phyloP scores from a whole-genome alignment of 805 yeast species.

The Suhomyces sp. region DNA sequence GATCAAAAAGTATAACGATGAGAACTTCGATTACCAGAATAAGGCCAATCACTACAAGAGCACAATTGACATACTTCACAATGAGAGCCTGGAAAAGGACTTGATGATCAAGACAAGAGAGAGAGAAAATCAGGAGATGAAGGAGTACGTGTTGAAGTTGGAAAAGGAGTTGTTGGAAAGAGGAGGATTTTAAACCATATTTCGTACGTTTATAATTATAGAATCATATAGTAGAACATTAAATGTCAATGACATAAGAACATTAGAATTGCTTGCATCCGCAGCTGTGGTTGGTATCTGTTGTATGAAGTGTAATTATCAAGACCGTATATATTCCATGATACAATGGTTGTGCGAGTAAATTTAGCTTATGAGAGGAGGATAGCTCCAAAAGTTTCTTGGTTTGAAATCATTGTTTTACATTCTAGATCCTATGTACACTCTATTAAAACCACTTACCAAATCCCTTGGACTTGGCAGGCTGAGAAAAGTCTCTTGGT shows the following conservation, averaged over 20 bases:
- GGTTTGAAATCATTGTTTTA: too few relatives aligned
- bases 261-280: not conserved
- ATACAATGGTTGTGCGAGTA: too few relatives aligned
- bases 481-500: constrained; percentile 13
- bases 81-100: constrained; percentile 42
- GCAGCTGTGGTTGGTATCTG: not conserved
- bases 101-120: constrained; percentile 45
- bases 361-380: too few relatives aligned
- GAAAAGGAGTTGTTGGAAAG: constrained; percentile 58
- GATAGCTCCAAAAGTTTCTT: too few relatives aligned
- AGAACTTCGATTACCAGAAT: constrained; percentile 53
- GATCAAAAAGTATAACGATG: constrained; percentile 54
- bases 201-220: not conserved
- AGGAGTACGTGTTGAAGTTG: constrained; percentile 49
- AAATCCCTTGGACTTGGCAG: constrained; percentile 13
- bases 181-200: constrained; percentile 19
- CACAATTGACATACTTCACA: constrained; percentile 37
- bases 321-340: too few relatives aligned
- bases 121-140: constrained; percentile 55
- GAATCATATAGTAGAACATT: not conserved
- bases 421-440: constrained; percentile 2
- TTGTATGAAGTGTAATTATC: too few relatives aligned
- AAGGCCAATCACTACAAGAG: constrained; percentile 43
- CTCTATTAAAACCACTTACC: constrained; percentile 5
- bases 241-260: not conserved